Base-by-base conservation (phyloP, 208 protist genomes). In the Wallacemonas sp. region DNA sequence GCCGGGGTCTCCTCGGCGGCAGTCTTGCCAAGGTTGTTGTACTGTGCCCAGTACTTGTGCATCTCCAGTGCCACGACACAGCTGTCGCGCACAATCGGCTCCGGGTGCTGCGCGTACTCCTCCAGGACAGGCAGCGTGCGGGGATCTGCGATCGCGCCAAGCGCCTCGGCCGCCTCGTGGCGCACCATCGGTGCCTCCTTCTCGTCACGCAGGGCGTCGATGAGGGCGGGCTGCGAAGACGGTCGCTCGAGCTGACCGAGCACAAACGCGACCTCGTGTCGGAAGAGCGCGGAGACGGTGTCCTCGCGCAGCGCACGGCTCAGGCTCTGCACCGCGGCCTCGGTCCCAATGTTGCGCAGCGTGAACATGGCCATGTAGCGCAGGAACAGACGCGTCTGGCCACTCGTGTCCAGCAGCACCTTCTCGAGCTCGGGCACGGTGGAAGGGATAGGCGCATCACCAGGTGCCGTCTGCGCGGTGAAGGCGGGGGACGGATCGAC, bases 201-300 rank as follows among this genome's bases (percentile, higher is more conserved):
- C 47, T 90, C 85, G 55, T 97, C 87, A 26, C 72, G 58, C 17
- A 98, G 78, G 0, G 83, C 62, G 26, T 65, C 80, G 27, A 81
- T 67, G 6, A 98, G 78, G 5, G 87, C 86, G 0, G 75, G 58
- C 61, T 93, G 81, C 41, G 86, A 85, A 9, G 72, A 69, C 27
- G 75, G 74, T 58, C 91, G 79, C 76, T 99, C 93, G 34, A 99
- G 69, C 84, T 99, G 98, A 6, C 98, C 98, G 16, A 99, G 88
- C 30, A 99, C 97, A 65, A 98, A 99, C 0, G 96, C 98, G 23
- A 99, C 90, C 76, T 99, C 98, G 73, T 99, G 98, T 21, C 96
- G 90, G 57, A 99, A 92, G n/a, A 99, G 85, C 3, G 93, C 85
- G 14, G 84, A 93, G 27, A 56, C 80, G 19, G 61, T 80, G 70